Conservation (phyloP, 768 basidiomycete species). For the Strobilomyces confusus region DNA sequence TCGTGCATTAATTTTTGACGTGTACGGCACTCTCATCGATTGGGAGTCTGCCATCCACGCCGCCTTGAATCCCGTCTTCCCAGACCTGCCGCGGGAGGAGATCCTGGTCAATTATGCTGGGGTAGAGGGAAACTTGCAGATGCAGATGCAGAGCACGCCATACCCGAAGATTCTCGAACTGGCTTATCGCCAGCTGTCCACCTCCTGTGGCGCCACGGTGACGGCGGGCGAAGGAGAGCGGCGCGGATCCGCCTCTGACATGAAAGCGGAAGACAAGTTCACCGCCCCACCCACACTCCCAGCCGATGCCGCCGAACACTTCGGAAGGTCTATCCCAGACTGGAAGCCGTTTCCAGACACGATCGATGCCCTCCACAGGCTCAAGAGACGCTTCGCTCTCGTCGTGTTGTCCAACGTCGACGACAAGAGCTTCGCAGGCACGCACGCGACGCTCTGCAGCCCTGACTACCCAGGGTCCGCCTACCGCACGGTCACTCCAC, state of each 20-base stretch:
- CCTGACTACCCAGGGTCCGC: constrained; percentile 13
- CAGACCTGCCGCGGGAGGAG: constrained; percentile 29
- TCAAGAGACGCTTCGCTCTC: constrained; percentile 63
- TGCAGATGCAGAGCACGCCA: constrained; percentile 51
- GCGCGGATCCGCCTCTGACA: constrained; percentile 8
- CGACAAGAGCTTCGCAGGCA: constrained; percentile 54
- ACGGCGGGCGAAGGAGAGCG: constrained; percentile 27
- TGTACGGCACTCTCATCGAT: constrained; percentile 73
- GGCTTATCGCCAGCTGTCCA: constrained; percentile 28
- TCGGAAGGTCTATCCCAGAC: constrained; percentile 54
- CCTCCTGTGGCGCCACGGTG: constrained; percentile 37
- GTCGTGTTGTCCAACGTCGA: constrained; percentile 78
- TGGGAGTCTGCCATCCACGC: constrained; percentile 70
- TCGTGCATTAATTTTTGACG: constrained; percentile 61
- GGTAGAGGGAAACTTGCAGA: constrained; percentile 56
- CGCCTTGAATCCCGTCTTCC: constrained; percentile 35
- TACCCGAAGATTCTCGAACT: constrained; percentile 60
- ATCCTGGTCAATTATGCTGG: constrained; percentile 48
- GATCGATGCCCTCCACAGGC: constrained; percentile 49
- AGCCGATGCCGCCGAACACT: constrained; percentile 38
- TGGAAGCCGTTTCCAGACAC: constrained; percentile 74
- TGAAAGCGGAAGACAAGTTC: neutral
- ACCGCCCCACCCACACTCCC: neutral
- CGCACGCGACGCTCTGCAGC: constrained; percentile 46
- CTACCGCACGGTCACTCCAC: constrained; percentile 40